Base-by-base conservation (phyloP, 805 yeast genomes). In the Kodamaea kaohsiungensis region DNA sequence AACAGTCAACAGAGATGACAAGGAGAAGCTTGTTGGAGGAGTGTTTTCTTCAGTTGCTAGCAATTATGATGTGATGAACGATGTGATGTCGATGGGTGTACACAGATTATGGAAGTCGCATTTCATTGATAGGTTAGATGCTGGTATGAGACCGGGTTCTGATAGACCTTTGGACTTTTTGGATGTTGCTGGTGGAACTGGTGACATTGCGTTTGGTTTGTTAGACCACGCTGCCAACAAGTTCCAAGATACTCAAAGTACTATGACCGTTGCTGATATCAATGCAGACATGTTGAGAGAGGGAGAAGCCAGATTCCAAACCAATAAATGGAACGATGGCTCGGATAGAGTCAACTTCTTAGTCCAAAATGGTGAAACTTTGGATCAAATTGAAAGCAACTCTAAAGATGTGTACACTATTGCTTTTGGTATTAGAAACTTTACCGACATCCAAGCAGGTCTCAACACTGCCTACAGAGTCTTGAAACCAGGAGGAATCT, bases 151-250 rank as follows among this genome's bases (percentile, higher is more conserved):
- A 66, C 93, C 96, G 4, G 96, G 93, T 46, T 82, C 84, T 12
- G 69, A 75, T 12, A 82, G 86, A 59, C 97, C 97, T 2, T 76
- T 95, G 63, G 83, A 86, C 55, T 93, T 95, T 65, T 79, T 95
- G 59, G 99, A 95, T 71, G 98, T 95, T 54, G 99, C 99, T 25
- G 99, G 99, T 56, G 99, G 99, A 19, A 91, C 98, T 9, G 99
- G 99, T 47, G 99, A 95, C 67, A 93, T 95, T 71, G 99, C 99
- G 1, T 91, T 91, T 72, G 96, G 99, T 2, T 80, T 95, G 58
- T 77, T 95, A 57, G 97, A 91, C 64, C 97, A 95, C 71, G 98
- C 98, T 8, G 85, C 87, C 59, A 72, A 77, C 40, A 83, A 85
- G 58, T 90, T 85, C 66, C 86, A 88, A 54, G 99, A 95, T 72